phyloP scores from a whole-genome alignment of 805 yeast species.

The Saccharomyces cerevisiae region DNA sequence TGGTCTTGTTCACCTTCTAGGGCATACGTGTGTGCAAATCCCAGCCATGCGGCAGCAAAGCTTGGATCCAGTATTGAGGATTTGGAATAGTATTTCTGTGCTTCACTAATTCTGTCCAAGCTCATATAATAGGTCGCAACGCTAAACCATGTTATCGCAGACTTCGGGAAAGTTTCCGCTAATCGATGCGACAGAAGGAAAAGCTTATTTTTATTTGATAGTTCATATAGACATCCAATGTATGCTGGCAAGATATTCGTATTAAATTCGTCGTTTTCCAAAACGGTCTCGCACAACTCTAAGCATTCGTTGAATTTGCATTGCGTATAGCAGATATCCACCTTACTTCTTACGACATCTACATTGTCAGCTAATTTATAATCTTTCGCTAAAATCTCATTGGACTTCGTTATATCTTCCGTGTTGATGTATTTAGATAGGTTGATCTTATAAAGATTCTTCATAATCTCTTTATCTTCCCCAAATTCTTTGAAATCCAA shows the following conservation, averaged over 20 bases:
- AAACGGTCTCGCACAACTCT: slow-evolving; percentile 55
- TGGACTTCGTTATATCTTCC: slow-evolving; percentile 54
- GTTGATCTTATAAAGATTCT: slow-evolving; percentile 63
- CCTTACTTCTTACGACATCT: slow-evolving; percentile 60
- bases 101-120: slow-evolving; percentile 65
- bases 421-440: slow-evolving; percentile 65
- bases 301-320: slow-evolving; percentile 75
- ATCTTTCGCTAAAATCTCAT: slow-evolving; percentile 56
- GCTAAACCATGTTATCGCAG: slow-evolving; percentile 83
- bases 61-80: slow-evolving; percentile 83
- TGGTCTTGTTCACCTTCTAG: slow-evolving; percentile 98
- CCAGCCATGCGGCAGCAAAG: slow-evolving; percentile 95
- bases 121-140: slow-evolving; percentile 85
- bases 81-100: slow-evolving; percentile 79
- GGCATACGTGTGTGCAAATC: slow-evolving; percentile 96
- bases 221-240: slow-evolving; percentile 75
- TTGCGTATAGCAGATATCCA: slow-evolving; percentile 63
- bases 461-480: slow-evolving; percentile 75
- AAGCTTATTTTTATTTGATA: slow-evolving; percentile 72
- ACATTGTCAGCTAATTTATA: slow-evolving; percentile 60
- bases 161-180: slow-evolving; percentile 75
- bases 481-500: slow-evolving; percentile 56
- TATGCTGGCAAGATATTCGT: slow-evolving; percentile 67
- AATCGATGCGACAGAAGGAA: slow-evolving; percentile 75
- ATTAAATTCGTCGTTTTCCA: slow-evolving; percentile 58